Percentiles rank a stretch among this genome's conserved stretches.
phyloP scores from a whole-genome alignment of 306 rosid genomes.

The Fragaria ananassa region DNA sequence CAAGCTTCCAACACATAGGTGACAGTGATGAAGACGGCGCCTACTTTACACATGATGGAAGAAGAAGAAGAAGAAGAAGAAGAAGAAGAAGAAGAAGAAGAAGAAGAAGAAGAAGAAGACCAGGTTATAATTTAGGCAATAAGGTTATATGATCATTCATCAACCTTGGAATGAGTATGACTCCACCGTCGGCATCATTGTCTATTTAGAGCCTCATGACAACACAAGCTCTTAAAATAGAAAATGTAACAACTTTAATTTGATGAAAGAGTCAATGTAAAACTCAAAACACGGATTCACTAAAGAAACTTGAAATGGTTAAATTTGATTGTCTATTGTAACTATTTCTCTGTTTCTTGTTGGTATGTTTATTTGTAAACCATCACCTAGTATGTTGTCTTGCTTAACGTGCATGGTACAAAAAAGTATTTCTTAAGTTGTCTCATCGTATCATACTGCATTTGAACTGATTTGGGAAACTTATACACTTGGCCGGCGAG shows the following conservation, averaged over 20 bases:
- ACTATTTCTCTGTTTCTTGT: too few species aligned
- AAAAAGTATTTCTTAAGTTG: too few species aligned
- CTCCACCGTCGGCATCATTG: constrained; percentile 2
- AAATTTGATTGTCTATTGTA: too few species aligned
- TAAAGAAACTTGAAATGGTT: not conserved
- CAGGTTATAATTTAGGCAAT: not conserved
- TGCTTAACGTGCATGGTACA: too few species aligned
- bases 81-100: too few species aligned
- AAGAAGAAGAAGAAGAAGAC: not conserved
- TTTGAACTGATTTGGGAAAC: too few species aligned
- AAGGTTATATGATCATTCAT: not conserved
- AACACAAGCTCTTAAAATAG: not conserved
- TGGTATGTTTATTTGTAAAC: too few species aligned
- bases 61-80: too few species aligned
- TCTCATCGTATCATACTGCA: too few species aligned
- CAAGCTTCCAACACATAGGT: not conserved
- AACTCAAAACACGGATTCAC: not conserved
- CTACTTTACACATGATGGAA: constrained; percentile 13
- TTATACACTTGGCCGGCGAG: too few species aligned
- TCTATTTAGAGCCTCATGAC: not conserved
- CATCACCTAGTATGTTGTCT: too few species aligned
- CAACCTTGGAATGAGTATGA: not conserved
- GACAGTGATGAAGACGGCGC: not conserved
- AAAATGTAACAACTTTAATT: not conserved
- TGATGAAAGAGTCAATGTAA: not conserved